Conservation (phyloP, 805 yeast genomes). For the Candida morakotiae region DNA sequence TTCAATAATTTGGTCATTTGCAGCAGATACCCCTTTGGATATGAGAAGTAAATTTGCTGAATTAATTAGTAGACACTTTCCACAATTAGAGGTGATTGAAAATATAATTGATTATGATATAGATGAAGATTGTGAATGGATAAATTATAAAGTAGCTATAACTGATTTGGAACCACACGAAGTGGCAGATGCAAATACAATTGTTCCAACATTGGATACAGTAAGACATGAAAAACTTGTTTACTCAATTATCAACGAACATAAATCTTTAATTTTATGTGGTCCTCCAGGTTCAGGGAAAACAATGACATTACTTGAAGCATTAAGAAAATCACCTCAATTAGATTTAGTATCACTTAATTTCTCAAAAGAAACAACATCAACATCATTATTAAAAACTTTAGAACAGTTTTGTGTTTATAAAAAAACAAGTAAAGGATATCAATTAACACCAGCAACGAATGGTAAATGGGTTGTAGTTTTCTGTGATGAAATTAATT, state of each 20-base stretch:
- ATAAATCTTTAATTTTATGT: constrained; percentile 65
- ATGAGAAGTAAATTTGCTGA: constrained; percentile 38
- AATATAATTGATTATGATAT: constrained; percentile 42
- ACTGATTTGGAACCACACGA: constrained; percentile 54
- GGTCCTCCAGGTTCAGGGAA: constrained; percentile 99
- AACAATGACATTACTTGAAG: constrained; percentile 80
- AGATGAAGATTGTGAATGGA: constrained; percentile 47
- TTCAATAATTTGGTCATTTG: constrained; percentile 57
- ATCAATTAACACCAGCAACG: constrained; percentile 52
- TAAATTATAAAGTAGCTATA: constrained; percentile 31
- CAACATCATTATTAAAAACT: constrained; percentile 54
- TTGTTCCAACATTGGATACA: constrained; percentile 81
- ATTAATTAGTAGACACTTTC: constrained; percentile 19
- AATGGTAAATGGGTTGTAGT: constrained; percentile 71
- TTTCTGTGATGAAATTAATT: constrained; percentile 88
- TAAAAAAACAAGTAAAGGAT: constrained; percentile 47
- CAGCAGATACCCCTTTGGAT: constrained; percentile 48
- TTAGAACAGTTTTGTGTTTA: constrained; percentile 73
- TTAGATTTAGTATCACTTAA: constrained; percentile 66
- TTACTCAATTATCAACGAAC: constrained; percentile 50
- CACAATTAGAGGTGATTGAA: constrained; percentile 5
- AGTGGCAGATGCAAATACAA: constrained; percentile 55
- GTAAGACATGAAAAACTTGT: constrained; percentile 60
- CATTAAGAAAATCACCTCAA: constrained; percentile 54
- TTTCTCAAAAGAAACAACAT: constrained; percentile 77